Evolutionary conservation across 192 early-diverging fungal genomes (phyloP), one percentile per base, ranked within the genome.

Genomic region (Coemansia sp.): DNA sequence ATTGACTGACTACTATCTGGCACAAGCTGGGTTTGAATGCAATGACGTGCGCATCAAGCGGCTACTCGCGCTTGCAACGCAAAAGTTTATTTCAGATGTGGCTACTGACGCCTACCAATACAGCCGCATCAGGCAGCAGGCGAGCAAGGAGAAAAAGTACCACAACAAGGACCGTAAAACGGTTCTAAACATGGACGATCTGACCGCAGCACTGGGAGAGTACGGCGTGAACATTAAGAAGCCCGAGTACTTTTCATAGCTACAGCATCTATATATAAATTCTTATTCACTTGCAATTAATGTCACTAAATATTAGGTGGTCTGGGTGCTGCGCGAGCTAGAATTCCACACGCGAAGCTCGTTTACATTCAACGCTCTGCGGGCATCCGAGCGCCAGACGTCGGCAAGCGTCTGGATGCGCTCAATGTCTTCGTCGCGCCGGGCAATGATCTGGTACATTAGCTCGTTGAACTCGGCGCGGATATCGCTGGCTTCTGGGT

Each of bases 151-250:
- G 53, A 78, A 78, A 67, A 84, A 83, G 51, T 77, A 69, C 60
- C 56, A 71, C 56, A 74, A 55, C 68, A 81, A 74, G 84, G 91
- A 93, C 48, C 89, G 89, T 57, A 92, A 90, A 68, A 93, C 92
- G 14, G 91, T 94, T 12, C 68, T 98, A 40, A 95, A 87, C 14
- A 91, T 96, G 87, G 95, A 98, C 37, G 97, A 97, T 71, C 81
- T 98, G 49, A 85, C 91, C 6, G 86, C 89, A 15, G 97, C 95
- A 5, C 72, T 97, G 36, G 82, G 87, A 0, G 94, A 96, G 68
- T 94, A 97, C 58, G 97, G 97, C 37, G 88, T 98, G 57, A 96
- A 94, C 61, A 85, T 96, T 56, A 94, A 91, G 68, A 98, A 97
- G 60, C 97, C 95, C 7, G 95, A 98, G 17, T 96, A 94, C 78